Conservation (phyloP, 495 filamentous ascomycete genomes). For the Trichoderma reesei region DNA sequence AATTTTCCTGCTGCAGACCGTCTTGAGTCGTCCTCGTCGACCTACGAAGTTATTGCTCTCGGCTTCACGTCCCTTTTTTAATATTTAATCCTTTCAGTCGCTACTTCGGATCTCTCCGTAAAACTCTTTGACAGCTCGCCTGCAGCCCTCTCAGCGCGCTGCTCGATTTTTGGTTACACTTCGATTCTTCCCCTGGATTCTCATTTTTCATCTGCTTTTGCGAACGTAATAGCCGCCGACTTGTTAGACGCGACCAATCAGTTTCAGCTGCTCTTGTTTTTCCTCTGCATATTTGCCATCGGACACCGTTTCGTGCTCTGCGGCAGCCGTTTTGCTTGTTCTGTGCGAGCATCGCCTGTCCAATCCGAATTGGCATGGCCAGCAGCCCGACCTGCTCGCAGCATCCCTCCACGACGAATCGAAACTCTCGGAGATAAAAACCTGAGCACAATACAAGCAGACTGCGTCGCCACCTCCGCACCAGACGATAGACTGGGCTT, state of each 20-base stretch:
- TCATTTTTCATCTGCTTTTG: conserved; percentile 1
- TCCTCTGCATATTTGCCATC: conserved; percentile 15
- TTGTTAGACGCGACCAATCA: not conserved
- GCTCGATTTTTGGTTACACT: not conserved
- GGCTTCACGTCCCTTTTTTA: not conserved
- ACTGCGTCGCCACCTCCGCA: not conserved
- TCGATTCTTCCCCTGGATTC: not conserved
- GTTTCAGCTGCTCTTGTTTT: conserved; percentile 8
- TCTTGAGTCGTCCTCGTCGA: not conserved
- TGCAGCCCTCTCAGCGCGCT: not conserved
- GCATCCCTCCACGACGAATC: conserved; percentile 1
- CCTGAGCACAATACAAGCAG: not conserved
- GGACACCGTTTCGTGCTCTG: not conserved
- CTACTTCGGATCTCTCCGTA: not conserved
- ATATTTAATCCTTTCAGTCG: conserved; percentile 1
- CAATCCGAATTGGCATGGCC: conserved; percentile 6
- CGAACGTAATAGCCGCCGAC: not conserved
- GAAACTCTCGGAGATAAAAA: not conserved
- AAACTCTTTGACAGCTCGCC: not conserved
- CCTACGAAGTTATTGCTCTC: not conserved
- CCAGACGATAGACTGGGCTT: not conserved
- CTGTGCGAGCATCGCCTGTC: not conserved
- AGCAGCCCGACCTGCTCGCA: not conserved
- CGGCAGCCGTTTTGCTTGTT: not conserved
- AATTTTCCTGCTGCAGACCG: not conserved